Evolutionary conservation across 352 stramenopile genomes (phyloP).

Genomic region (Pythium scleroteichum): DNA sequence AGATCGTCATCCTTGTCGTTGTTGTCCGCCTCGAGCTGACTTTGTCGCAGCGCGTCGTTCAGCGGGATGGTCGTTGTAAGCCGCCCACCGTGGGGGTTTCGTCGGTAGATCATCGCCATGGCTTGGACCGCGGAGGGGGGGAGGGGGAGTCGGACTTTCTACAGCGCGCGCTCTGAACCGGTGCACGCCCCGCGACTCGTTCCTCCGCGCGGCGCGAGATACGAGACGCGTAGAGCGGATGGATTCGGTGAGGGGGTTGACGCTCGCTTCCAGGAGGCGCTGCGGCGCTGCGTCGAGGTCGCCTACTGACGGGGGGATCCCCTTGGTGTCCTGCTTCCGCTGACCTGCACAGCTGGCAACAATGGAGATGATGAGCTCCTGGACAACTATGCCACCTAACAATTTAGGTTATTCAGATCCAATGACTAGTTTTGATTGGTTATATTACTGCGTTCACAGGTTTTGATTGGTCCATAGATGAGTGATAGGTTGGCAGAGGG

Average conservation of each 20-base stretch:
- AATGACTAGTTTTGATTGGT: constrained; percentile 6
- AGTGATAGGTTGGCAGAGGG: constrained; percentile 11
- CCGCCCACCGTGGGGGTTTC: constrained; percentile 41
- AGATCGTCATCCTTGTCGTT: constrained; percentile 20
- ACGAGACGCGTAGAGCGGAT: too few species aligned
- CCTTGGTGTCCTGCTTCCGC: background rate
- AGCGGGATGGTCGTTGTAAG: constrained; percentile 27
- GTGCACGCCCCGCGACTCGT: too few species aligned
- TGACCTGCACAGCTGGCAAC: constrained; percentile 1
- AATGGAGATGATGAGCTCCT: constrained; percentile 7
- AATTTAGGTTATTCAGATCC: constrained; percentile 1
- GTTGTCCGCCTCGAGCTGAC: constrained; percentile 5
- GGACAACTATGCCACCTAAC: background rate
- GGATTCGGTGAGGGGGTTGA: background rate
- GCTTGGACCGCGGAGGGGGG: background rate
- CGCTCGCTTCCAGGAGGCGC: background rate
- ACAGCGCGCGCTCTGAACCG: background rate
- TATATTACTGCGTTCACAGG: background rate
- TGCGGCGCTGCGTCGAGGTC: too few species aligned
- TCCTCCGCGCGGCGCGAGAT: too few species aligned
- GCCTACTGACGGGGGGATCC: too few species aligned
- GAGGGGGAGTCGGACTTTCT: background rate
- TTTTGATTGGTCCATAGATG: constrained; percentile 2
- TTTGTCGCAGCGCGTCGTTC: constrained; percentile 20
- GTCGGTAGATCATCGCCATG: constrained; percentile 69